These are phyloP conservation scores for Lachancea quebecensis DNA, from an alignment of 805 yeast genomes.

Conservation along the genomic window DNA sequence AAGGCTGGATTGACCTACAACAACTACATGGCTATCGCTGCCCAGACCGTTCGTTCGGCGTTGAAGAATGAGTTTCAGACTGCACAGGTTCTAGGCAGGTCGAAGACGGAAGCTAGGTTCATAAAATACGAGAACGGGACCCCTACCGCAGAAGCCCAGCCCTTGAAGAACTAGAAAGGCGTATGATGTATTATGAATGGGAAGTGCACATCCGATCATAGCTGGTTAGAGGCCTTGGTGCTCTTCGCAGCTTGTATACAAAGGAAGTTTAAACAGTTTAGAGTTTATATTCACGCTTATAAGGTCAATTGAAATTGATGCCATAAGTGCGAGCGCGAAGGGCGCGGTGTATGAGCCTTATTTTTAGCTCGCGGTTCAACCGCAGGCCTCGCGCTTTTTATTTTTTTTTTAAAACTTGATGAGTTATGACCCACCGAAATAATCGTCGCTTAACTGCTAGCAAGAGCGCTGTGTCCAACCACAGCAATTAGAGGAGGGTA, in stretches of 20 bases:
- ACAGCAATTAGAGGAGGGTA: no score
- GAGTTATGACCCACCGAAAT: no score
- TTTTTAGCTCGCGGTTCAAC: not conserved
- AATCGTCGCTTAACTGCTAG: no score
- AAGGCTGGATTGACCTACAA: slow-evolving; percentile 67
- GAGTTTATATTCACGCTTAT: not conserved
- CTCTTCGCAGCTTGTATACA: not conserved
- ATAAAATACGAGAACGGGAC: slow-evolving; percentile 68
- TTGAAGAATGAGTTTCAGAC: slow-evolving; percentile 81
- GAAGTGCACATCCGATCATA: no score
- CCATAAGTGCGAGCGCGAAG: no score
- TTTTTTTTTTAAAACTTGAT: not conserved
- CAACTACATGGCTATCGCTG: slow-evolving; percentile 87
- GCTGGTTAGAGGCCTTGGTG: not conserved
- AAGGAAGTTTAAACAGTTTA: not conserved
- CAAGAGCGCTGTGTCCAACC: no score
- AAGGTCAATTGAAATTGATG: no score
- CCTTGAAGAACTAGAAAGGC: slow-evolving; percentile 23
- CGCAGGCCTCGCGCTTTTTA: not conserved
- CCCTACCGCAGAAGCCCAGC: slow-evolving; percentile 33
- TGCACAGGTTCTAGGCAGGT: slow-evolving; percentile 61
- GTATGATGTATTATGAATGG: no score
- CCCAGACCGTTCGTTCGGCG: slow-evolving; percentile 79
- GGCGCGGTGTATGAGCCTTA: not conserved
- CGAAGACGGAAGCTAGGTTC: slow-evolving; percentile 64